Conservation (phyloP, 306 rosid species). For the Inga oerstediana region DNA sequence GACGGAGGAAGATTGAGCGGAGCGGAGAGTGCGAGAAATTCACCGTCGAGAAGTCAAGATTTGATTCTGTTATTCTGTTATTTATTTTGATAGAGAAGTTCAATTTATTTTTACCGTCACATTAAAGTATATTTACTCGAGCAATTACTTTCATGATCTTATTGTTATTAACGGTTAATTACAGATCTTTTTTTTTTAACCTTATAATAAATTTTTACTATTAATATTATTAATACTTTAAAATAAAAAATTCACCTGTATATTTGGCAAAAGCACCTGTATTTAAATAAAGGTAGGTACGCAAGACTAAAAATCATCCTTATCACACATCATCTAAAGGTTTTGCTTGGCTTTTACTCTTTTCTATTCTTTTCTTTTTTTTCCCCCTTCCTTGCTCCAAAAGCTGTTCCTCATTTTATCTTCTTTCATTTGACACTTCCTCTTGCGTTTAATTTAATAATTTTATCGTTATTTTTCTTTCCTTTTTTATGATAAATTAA, state of each 20-base stretch:
- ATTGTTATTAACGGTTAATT: slow-evolving; percentile 11
- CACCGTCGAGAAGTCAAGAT: neutral
- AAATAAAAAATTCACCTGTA: no score
- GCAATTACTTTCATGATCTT: slow-evolving; percentile 18
- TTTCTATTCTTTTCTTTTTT: neutral
- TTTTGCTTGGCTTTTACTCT: slow-evolving; percentile 35
- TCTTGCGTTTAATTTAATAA: neutral
- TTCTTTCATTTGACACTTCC: neutral
- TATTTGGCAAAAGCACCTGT: no score
- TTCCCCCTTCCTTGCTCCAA: neutral
- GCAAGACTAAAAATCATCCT: no score
- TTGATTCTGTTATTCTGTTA: neutral
- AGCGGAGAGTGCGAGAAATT: slow-evolving; percentile 5
- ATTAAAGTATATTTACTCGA: neutral
- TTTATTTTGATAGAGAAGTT: neutral
- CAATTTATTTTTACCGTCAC: neutral
- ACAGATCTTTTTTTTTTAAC: neutral
- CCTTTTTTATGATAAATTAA: neutral
- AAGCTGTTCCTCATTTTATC: neutral
- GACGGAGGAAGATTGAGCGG: slow-evolving; percentile 27
- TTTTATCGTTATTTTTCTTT: neutral
- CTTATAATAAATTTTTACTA: no score
- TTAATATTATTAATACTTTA: no score
- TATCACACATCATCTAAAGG: neutral
- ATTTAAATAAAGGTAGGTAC: no score